Evolutionary conservation across 345 rosid genomes (phyloP).

Genomic region (Moringa oleifera): DNA sequence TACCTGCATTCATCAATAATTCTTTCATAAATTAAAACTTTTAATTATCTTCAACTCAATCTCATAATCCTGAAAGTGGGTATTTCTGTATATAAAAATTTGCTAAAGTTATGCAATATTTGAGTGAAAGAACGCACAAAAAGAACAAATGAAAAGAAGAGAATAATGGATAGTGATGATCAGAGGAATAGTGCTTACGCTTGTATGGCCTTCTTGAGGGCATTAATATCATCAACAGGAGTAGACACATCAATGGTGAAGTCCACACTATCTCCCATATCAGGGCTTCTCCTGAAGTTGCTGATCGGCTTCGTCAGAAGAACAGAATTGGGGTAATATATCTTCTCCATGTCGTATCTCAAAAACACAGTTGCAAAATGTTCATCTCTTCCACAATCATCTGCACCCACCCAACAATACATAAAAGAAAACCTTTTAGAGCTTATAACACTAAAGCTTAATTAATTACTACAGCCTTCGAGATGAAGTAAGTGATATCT

Average conservation of each 20-base stretch:
- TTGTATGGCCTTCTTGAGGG: slow-evolving; percentile 44
- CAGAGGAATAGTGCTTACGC: no score
- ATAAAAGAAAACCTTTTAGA: no score
- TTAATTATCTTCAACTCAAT: no score
- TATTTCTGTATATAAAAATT: no score
- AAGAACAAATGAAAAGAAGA: not conserved
- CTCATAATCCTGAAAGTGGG: no score
- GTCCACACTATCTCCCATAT: slow-evolving; percentile 70
- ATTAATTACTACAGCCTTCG: no score
- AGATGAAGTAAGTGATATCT: no score
- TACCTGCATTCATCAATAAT: no score
- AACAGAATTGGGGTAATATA: slow-evolving; percentile 59
- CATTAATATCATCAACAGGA: slow-evolving; percentile 47
- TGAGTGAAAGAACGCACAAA: not conserved
- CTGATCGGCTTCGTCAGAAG: slow-evolving; percentile 56
- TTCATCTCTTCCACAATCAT: slow-evolving; percentile 89
- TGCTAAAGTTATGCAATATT: no score
- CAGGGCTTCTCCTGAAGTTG: slow-evolving; percentile 73
- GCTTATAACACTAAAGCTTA: no score
- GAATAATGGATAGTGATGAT: not conserved
- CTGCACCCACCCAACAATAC: no score
- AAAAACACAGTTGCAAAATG: slow-evolving; percentile 63
- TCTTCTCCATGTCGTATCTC: slow-evolving; percentile 68
- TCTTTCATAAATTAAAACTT: no score
- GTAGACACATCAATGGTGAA: slow-evolving; percentile 57